Conservation (phyloP, 495 filamentous ascomycete species). For the Tuber umbilicatum region DNA sequence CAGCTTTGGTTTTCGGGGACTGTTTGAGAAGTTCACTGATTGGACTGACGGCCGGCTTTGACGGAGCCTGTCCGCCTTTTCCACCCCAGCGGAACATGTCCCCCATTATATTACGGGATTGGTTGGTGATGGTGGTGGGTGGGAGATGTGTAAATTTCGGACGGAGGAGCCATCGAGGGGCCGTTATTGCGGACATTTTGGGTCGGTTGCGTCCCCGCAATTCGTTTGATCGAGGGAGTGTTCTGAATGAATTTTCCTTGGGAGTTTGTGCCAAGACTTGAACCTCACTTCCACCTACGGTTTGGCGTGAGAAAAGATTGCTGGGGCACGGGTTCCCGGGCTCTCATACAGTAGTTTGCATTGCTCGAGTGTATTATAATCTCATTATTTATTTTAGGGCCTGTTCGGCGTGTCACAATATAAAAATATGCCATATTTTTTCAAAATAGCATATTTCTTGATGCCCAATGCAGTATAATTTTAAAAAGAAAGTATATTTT, state of each 20-base stretch:
- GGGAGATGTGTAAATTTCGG: slow-evolving; percentile 8
- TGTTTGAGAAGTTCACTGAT: slow-evolving; percentile 18
- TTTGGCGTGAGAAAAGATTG: neutral
- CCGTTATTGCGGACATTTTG: slow-evolving; percentile 19
- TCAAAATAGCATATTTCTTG: no score
- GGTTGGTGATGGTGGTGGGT: slow-evolving; percentile 6
- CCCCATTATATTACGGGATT: slow-evolving; percentile 14
- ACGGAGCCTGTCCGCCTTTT: slow-evolving; percentile 10
- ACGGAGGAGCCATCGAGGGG: slow-evolving; percentile 22
- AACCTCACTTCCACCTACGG: neutral
- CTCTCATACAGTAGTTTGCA: neutral
- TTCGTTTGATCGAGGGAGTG: neutral
- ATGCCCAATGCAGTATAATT: no score
- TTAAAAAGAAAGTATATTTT: no score
- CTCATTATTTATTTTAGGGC: neutral
- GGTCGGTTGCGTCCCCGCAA: neutral
- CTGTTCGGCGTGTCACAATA: no score
- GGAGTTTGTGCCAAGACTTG: neutral
- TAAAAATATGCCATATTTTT: no score
- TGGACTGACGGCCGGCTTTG: slow-evolving; percentile 2
- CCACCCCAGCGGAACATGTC: slow-evolving; percentile 26
- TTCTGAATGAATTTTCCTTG: neutral
- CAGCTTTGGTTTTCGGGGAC: slow-evolving; percentile 6
- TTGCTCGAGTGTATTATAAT: neutral
- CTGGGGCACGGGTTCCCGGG: neutral